Percentiles rank a stretch among this genome's conserved stretches.
Evolutionary conservation across 1,284 basidiomycete genomes (phyloP).

Genomic region (Cystobasidium slooffiae): DNA sequence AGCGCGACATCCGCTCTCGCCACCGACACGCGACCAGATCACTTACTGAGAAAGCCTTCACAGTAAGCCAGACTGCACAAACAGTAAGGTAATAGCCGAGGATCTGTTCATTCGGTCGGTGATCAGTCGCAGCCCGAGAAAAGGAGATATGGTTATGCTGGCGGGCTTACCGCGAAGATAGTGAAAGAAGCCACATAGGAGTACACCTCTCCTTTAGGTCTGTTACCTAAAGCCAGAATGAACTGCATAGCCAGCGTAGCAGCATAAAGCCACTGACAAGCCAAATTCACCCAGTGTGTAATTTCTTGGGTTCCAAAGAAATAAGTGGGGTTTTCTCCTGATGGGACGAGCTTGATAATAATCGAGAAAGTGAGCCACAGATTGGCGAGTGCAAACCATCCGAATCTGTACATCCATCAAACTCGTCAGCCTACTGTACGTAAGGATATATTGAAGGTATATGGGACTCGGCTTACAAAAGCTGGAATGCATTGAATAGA

Average conservation of each 20-base stretch:
- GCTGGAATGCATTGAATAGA: slow-evolving; percentile 36
- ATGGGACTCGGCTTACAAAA: too few relatives aligned
- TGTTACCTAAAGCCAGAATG: slow-evolving; percentile 90
- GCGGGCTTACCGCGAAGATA: slow-evolving; percentile 61
- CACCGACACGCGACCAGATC: neutral
- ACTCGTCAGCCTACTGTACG: too few relatives aligned
- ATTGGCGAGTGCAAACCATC: slow-evolving; percentile 91
- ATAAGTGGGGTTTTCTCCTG: slow-evolving; percentile 59
- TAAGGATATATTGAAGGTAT: too few relatives aligned
- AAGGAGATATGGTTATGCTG: too few relatives aligned
- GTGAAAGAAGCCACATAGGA: slow-evolving; percentile 82
- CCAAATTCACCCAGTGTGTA: slow-evolving; percentile 50
- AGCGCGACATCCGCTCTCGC: too few relatives aligned
- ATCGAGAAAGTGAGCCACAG: slow-evolving; percentile 95
- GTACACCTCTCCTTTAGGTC: slow-evolving; percentile 88
- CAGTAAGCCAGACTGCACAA: slow-evolving; percentile 82
- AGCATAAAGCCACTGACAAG: slow-evolving; percentile 47
- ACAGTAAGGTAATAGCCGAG: slow-evolving; percentile 78
- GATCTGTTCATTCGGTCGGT: slow-evolving; percentile 55
- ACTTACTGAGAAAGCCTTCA: slow-evolving; percentile 73
- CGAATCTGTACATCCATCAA: too few relatives aligned
- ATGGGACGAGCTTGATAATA: slow-evolving; percentile 85
- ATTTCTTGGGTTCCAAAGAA: slow-evolving; percentile 69
- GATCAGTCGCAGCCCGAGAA: neutral
- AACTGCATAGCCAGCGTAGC: slow-evolving; percentile 61